Conservation (phyloP, 768 basidiomycete species). For the Hygrophoropsis aurantiaca region DNA sequence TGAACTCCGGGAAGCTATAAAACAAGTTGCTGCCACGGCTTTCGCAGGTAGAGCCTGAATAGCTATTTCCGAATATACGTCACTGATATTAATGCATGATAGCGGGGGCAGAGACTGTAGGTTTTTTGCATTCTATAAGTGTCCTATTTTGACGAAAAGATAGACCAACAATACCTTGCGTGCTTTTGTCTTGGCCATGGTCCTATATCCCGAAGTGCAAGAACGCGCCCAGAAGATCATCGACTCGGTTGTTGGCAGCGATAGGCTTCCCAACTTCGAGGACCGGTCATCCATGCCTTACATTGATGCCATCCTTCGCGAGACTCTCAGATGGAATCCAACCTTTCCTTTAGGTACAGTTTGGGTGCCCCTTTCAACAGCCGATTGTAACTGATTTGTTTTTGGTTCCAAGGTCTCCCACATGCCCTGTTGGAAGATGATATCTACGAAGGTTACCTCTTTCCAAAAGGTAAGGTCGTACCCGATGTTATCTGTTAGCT, state of each 20-base stretch:
- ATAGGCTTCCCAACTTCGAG: conserved; percentile 13
- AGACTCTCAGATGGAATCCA: conserved; percentile 16
- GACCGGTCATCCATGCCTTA: conserved; percentile 31
- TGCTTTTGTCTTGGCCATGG: no score
- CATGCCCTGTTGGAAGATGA: conserved; percentile 11
- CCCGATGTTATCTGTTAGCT: neutral
- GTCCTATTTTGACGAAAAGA: neutral
- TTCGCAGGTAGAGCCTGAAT: neutral
- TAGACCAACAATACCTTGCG: conserved; percentile 8
- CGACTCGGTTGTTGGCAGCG: conserved; percentile 17
- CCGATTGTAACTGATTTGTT: neutral
- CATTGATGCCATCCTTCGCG: no score
- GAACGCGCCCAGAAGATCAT: conserved; percentile 14
- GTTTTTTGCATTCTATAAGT: neutral
- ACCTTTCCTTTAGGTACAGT: conserved; percentile 10
- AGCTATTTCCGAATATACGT: neutral
- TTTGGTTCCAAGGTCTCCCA: conserved; percentile 14
- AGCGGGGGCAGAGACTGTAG: conserved; percentile 17
- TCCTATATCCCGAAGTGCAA: conserved; percentile 15
- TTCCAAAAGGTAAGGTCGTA: conserved; percentile 33
- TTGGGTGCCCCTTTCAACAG: no score
- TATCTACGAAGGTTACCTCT: conserved; percentile 28
- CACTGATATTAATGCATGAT: neutral
- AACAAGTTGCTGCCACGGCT: neutral
- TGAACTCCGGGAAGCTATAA: conserved; percentile 3